Percentiles rank a stretch among this genome's conserved stretches.
Evolutionary conservation across 345 rosid genomes (phyloP).

Genomic region (Turritis glabra): DNA sequence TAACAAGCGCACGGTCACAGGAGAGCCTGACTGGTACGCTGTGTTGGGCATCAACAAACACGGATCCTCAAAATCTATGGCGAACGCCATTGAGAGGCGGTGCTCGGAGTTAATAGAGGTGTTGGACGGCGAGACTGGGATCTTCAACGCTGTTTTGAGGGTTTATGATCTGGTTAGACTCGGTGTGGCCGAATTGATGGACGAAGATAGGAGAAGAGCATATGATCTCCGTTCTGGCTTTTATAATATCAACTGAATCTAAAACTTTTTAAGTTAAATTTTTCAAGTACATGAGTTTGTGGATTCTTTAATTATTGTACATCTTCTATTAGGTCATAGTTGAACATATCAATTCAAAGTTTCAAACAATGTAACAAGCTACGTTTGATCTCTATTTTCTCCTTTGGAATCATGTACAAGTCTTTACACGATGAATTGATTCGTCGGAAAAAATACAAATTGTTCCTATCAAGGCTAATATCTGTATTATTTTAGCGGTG

Average conservation of each 20-base stretch:
- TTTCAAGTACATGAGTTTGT: no score
- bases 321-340: constrained; percentile 7
- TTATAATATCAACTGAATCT: neutral
- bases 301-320: neutral
- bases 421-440: constrained; percentile 12
- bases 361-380: neutral
- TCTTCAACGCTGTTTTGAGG: neutral
- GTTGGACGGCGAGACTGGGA: neutral
- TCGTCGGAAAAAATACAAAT: neutral
- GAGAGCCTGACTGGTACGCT: constrained; percentile 34
- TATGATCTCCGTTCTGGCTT: constrained; percentile 26
- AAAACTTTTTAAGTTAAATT: no score
- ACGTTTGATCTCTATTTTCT: neutral
- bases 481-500: neutral
- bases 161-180: neutral
- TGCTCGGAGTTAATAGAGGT: neutral
- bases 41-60: neutral
- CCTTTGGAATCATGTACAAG: neutral
- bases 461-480: neutral
- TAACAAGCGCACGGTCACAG: constrained; percentile 1
- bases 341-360: neutral
- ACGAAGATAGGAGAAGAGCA: constrained; percentile 2
- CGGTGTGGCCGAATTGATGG: neutral
- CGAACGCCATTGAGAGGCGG: neutral
- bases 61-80: neutral